Base-by-base conservation (phyloP, 2,329 filamentous ascomycete species). In the Fusarium sp. region DNA sequence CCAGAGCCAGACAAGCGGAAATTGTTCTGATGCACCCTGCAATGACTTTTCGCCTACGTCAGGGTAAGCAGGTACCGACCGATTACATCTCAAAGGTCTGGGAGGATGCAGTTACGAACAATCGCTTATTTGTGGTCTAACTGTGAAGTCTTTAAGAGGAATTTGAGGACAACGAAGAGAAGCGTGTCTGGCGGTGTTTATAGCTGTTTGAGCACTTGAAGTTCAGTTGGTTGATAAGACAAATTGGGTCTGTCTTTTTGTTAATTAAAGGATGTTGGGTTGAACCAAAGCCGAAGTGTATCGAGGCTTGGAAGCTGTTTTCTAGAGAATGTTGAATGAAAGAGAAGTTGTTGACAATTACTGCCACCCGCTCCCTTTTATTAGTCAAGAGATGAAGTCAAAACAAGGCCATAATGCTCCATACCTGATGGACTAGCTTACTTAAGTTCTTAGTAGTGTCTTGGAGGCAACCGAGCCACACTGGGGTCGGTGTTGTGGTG, bases 1-100 rank as follows among this genome's bases (percentile, higher is more conserved):
- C 85, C 0, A 79, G 86, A 7, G 84, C 85, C 0, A 77, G 83
- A 7, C 83, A 85, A 49, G 85, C 83, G 0, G 86, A 87, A 61
- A 75, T 87, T 17, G 81, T 87, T 9, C 17, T 87, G 17, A 86
- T 87, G 84, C 80, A 86, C 49, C 75, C 78, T 1, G 41, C 69
- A 1, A 84, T 86, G 82, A 80, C 78, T 3, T 74, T 70, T 35
- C 63, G 75, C 31, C 22, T 48, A 6, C 51, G 39, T 4, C 57
- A 60, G 10, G 73, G 76, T 5, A 33, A 33, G 14, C 54, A 26
- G 13, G 60, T 76, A 20, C 73, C 64, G 15, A 74, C 80, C 0
- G 49, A 74, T 5, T 81, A 77, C 54, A 74, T 76, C 2, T 79
- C 79, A 0, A 76, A 79, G 49, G 51, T 83, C 5, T 83, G 81